Percentiles rank a stretch among this genome's conserved stretches.
Evolutionary conservation across 305 asterid species (phyloP).

Genomic region (Solanum chacoense): DNA sequence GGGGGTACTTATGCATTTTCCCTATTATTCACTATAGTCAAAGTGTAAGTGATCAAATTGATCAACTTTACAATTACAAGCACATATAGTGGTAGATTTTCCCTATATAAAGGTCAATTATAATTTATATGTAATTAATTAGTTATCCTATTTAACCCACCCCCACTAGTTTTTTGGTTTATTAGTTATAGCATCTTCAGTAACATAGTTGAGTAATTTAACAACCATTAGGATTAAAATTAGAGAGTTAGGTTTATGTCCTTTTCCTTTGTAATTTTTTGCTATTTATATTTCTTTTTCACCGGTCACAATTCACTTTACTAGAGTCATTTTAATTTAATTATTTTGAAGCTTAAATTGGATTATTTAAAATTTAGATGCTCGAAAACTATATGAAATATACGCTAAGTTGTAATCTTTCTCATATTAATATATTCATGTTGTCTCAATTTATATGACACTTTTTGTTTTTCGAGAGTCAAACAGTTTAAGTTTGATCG

Average conservation of each 20-base stretch:
- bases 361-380: not conserved
- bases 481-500: too few relatives aligned
- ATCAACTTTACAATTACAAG: not conserved
- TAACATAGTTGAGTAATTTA: not conserved
- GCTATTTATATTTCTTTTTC: not conserved
- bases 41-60: not conserved
- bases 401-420: too few relatives aligned
- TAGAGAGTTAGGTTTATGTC: not conserved
- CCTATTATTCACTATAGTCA: not conserved
- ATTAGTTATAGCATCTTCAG: not conserved
- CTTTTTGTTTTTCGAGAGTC: too few relatives aligned
- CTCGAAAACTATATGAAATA: not conserved
- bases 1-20: too few relatives aligned
- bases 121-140: not conserved
- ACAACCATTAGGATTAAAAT: not conserved
- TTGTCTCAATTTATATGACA: too few relatives aligned
- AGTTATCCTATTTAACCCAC: not conserved
- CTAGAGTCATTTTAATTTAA: not conserved
- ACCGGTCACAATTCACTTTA: not conserved
- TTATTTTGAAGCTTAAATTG: too few relatives aligned
- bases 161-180: not conserved
- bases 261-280: not conserved
- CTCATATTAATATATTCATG: not conserved
- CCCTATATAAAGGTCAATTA: not conserved
- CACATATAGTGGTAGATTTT: not conserved